Evolutionary conservation across 2,329 filamentous ascomycete genomes (phyloP), one percentile per base, ranked within the genome.

Genomic region (Ophiostoma angusticollis): DNA sequence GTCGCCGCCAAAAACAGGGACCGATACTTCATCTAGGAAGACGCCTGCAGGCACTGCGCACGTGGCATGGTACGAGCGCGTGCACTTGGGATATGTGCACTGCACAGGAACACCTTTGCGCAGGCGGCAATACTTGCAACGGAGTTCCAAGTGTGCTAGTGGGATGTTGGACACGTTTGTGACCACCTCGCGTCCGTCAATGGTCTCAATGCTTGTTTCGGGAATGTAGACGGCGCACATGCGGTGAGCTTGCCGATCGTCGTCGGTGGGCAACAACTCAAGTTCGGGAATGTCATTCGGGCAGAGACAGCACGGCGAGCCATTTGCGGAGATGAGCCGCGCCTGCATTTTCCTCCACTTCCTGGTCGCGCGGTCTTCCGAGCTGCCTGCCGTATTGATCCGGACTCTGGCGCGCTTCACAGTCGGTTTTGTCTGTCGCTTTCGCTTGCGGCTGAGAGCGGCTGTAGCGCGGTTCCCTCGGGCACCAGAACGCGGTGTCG

Each of bases 91-190:
- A 50, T 85, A 80, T 1, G 85, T 93, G 60, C 91, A 98, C 58
- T 96, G 89, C 62, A 98, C 93, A 61, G 89, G 95, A 13, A 85
- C 85, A n/a, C 91, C 91, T 41, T 82, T 83, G 58, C 91, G 93
- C 23, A 86, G 93, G 24, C 87, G 84, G 55, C 91, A 98, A 61
- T 84, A 94, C 45, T 93, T 77, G 58, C 91, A 98, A 59, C 93
- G 94, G 49, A 96, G 77, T 19, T 93, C 86, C 49, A 93, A 64
- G 16, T 89, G 82, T 40, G 83, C 84, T 57, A 91, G 89, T 54
- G 83, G 78, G 48, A 96, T 86, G 44, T 75, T 74, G n/a, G 74
- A 71, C 36, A 86, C 73, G 49, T 93, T 89, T 48, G 73, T 81
- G 18, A 95, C 72, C 9, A 76, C 71, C 45, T 94, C 85, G 35